Conservation (phyloP, 2,329 filamentous ascomycete species). For the Orbilia oligospora region DNA sequence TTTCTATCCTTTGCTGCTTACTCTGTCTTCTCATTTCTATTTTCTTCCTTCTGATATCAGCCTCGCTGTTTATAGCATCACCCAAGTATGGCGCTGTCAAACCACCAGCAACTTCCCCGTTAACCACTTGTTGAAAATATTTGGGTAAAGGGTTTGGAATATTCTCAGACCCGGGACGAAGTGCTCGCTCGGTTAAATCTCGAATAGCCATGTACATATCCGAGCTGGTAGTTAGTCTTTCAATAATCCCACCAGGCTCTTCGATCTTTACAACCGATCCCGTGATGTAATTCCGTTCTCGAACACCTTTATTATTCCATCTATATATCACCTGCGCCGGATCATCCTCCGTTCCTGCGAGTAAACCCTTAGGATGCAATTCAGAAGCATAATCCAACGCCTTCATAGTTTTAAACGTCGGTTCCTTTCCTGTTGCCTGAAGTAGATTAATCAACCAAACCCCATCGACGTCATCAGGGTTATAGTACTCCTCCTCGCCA, state of each 20-base stretch:
- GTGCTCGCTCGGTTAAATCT: conserved; percentile 18
- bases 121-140: not conserved
- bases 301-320: not conserved
- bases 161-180: conserved; percentile 7
- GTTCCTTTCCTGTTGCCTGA: not conserved
- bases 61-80: not conserved
- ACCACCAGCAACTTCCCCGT: not conserved
- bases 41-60: not conserved
- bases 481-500: not conserved
- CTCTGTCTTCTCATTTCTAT: not conserved
- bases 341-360: not conserved
- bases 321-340: conserved; percentile 18
- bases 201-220: conserved; percentile 29
- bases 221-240: not conserved
- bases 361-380: not conserved
- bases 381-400: conserved; percentile 25
- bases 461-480: conserved; percentile 1
- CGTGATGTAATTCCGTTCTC: not conserved
- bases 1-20: not conserved
- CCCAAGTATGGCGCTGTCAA: not conserved
- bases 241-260: not conserved
- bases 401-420: conserved; percentile 1
- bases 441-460: conserved; percentile 34
- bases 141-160: conserved; percentile 5
- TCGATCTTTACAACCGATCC: not conserved